A percentile compares a stretch with the other conserved stretches of the same genome.
Conservation (phyloP, 805 yeast genomes). For the Blastobotrys robertii region DNA sequence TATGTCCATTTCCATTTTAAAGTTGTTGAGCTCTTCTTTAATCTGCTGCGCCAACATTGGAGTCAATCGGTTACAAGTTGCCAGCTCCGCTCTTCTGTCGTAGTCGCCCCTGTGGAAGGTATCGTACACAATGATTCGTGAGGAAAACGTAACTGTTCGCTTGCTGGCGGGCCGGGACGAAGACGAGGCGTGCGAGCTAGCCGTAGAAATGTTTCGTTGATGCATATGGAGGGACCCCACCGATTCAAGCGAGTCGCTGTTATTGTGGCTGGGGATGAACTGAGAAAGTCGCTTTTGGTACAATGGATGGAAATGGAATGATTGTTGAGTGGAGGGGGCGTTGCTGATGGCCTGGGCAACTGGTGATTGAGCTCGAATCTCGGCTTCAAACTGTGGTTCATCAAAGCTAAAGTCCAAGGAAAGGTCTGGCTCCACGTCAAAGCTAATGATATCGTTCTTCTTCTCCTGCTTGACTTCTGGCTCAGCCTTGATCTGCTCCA, state of each 20-base stretch:
- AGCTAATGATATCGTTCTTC: not conserved
- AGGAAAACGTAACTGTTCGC: slow-evolving; percentile 56
- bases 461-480: not conserved
- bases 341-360: not conserved
- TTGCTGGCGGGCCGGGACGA: not conserved
- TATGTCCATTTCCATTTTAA: slow-evolving; percentile 73
- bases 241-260: not conserved
- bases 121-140: slow-evolving; percentile 73
- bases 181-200: not conserved
- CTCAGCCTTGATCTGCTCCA: not conserved
- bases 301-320: slow-evolving; percentile 13
- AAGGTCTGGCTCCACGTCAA: slow-evolving; percentile 5
- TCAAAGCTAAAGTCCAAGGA: slow-evolving; percentile 6
- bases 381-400: not conserved
- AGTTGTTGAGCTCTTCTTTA: slow-evolving; percentile 70
- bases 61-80: slow-evolving; percentile 86
- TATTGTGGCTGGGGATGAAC: slow-evolving; percentile 4
- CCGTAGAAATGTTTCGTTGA: too few relatives aligned
- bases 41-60: slow-evolving; percentile 80
- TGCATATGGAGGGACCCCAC: too few relatives aligned
- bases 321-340: not conserved
- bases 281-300: slow-evolving; percentile 14
- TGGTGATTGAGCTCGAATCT: not conserved
- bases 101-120: slow-evolving; percentile 77
- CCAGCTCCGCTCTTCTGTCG: slow-evolving; percentile 86